A percentile compares a stretch with the other conserved stretches of the same genome.
These are phyloP conservation scores for Chiua sp. DNA, from an alignment of 1,284 basidiomycete species.

Conservation along the genomic window DNA sequence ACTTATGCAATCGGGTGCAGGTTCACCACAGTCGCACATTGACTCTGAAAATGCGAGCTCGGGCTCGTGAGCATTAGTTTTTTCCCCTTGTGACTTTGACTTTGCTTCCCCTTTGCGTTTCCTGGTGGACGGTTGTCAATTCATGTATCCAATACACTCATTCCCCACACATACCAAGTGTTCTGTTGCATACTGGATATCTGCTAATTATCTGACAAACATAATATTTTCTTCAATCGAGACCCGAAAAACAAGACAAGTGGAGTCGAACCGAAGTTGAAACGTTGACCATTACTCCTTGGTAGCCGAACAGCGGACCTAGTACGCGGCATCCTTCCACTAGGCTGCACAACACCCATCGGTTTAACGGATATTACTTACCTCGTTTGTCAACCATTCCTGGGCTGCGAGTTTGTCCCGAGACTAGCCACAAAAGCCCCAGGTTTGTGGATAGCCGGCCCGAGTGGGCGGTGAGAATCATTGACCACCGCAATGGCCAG, in stretches of 20 bases:
- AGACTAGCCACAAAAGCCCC: too few species aligned
- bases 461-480: too few species aligned
- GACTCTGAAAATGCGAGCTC: constrained; percentile 13
- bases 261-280: too few species aligned
- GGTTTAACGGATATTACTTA: too few species aligned
- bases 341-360: too few species aligned
- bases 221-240: neutral
- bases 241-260: neutral
- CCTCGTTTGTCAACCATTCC: too few species aligned
- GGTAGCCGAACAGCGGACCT: too few species aligned
- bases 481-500: too few species aligned
- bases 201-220: constrained; percentile 18
- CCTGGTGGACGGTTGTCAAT: constrained; percentile 33
- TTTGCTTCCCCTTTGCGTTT: constrained; percentile 1
- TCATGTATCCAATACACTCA: constrained; percentile 40
- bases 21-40: constrained; percentile 24
- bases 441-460: too few species aligned
- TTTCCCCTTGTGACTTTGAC: constrained; percentile 5
- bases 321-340: too few species aligned
- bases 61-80: constrained; percentile 15
- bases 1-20: constrained; percentile 61
- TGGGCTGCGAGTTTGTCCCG: too few species aligned
- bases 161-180: constrained; percentile 22
- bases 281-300: too few species aligned
- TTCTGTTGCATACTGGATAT: constrained; percentile 36